Percentiles rank a stretch among this genome's conserved stretches.
phyloP scores from a whole-genome alignment of 2,329 filamentous ascomycete species.

The Zelopaecilomyces penicillatus region DNA sequence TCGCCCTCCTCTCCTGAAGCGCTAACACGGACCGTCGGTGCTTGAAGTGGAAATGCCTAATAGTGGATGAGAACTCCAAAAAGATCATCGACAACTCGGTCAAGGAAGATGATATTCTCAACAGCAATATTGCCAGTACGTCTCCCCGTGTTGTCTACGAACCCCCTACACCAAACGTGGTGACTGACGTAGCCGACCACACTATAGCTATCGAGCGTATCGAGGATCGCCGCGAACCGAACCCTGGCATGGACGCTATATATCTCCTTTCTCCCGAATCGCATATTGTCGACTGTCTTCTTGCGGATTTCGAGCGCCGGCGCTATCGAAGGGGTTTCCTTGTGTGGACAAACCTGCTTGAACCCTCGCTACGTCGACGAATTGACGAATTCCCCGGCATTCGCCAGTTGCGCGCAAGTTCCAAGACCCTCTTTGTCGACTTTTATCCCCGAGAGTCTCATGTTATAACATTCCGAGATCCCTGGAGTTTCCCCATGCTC shows the following conservation, averaged over 20 bases:
- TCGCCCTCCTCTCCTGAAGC: constrained; percentile 7
- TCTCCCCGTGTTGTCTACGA: constrained; percentile 4
- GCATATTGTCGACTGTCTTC: constrained; percentile 85
- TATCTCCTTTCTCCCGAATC: constrained; percentile 82
- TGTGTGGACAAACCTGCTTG: constrained; percentile 75
- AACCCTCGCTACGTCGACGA: constrained; percentile 60
- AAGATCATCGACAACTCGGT: constrained; percentile 85
- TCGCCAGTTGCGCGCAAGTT: constrained; percentile 67
- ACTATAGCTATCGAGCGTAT: constrained; percentile 82
- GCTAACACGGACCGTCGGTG: constrained; percentile 1
- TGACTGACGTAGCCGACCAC: constrained; percentile 9
- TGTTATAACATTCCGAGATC: constrained; percentile 83
- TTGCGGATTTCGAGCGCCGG: constrained; percentile 81
- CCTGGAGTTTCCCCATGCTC: constrained; percentile 88
- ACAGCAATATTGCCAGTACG: constrained; percentile 90
- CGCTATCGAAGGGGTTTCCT: constrained; percentile 74
- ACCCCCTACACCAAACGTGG: constrained; percentile 2
- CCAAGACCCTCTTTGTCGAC: constrained; percentile 77
- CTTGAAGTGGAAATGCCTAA: constrained; percentile 86
- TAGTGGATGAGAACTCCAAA: constrained; percentile 75
- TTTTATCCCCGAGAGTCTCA: constrained; percentile 88
- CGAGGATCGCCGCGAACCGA: constrained; percentile 73
- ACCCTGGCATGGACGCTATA: constrained; percentile 87
- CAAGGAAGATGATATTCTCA: constrained; percentile 94
- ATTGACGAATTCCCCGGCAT: constrained; percentile 64